Base-by-base conservation (phyloP, 2,329 filamentous ascomycete species). In the Metarhizium humberi region DNA sequence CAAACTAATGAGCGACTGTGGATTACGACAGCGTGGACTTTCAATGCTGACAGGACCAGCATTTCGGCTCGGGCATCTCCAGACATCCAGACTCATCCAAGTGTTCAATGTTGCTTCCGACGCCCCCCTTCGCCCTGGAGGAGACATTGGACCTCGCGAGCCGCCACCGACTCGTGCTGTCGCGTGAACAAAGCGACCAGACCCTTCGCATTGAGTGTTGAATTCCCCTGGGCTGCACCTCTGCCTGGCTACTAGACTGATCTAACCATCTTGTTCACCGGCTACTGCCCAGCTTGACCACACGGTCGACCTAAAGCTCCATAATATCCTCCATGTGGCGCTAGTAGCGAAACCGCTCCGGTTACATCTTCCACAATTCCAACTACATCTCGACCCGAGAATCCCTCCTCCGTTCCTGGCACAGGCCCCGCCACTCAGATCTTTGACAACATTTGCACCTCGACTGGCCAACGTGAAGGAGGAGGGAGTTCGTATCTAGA, bases 331-430 rank as follows among this genome's bases (percentile, higher is more conserved):
- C 52, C 13, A 42, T 56, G 47, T 40, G 46, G 46, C 56, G 36
- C 38, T 36, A 42, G 34, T 34, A 50, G 50, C 29, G 36, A 14
- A 14, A 50, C 43, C 34, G 51, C 25, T 16, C 52, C 16, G 50
- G 58, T 8, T 36, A 8, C 34, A 40, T 7, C 63, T 62, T 60
- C 58, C 67, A 73, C 63, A 64, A 74, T 74, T 74, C 60, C 63
- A 58, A 51, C 64, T 52, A 58, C 57, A 53, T 60, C 60, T 53
- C 55, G 47, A 58, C 57, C 57, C 59, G 64, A 63, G 58, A 62
- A 64, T 71, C 71, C 71, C 71, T 74, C 71, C 71, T 73, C 71
- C 61, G 64, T 63, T 66, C 63, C 64, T 59, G 61, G 63, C 62
- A 58, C 66, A 62, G 63, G 61, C 57, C 58, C 55, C 57, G 61